Evolutionary conservation across 306 rosid species (phyloP), one percentile per base, ranked within the genome.

Genomic region (Ormosia emarginata): DNA sequence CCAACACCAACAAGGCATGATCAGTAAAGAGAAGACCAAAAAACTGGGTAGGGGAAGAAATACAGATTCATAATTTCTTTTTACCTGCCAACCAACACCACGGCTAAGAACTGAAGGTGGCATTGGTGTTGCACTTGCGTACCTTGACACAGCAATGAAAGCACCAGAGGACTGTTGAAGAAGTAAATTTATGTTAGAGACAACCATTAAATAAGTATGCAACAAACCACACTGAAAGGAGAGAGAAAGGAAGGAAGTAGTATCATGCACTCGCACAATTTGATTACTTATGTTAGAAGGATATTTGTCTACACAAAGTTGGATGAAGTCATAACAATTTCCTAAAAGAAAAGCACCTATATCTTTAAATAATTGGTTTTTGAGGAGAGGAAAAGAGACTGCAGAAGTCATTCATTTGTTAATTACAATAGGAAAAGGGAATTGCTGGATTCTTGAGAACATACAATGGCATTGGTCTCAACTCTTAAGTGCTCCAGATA

Each of bases 81-180:
- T 67, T 93, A 95, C 99, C 98, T 95, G 98, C 99, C 99, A 95
- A 66, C 98, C 99, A 10, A 95, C 86, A 39, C 98, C 99, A 0
- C 98, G 98, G 87, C 97, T 95, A 74, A 93, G 94, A 75, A 95
- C 78, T 43, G 98, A 88, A 52, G 99, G 98, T 3, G 99, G 99
- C 64, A 92, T 30, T 0, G 97, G 98, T 86, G 99, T 95, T 70
- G 98, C 98, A 85, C 98, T 92, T 63, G 98, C 98, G 75, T 88
- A 90, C 83, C 99, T 89, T 47, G 97, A 89, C 78, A 91, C 96
- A 12, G 98, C 97, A 71, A 92, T 89, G 53, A 91, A 88, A 53
- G 86, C 90, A 71, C 96, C 99, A 0, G 96, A 92, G 52, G 99
- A 95, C 99, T 95, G 93, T 71, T 67, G 75, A 71, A 76, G 37